Evolutionary conservation across 108 stramenopile species (phyloP), one percentile per base, ranked within the genome.

Genomic region (Skeletonema potamos): DNA sequence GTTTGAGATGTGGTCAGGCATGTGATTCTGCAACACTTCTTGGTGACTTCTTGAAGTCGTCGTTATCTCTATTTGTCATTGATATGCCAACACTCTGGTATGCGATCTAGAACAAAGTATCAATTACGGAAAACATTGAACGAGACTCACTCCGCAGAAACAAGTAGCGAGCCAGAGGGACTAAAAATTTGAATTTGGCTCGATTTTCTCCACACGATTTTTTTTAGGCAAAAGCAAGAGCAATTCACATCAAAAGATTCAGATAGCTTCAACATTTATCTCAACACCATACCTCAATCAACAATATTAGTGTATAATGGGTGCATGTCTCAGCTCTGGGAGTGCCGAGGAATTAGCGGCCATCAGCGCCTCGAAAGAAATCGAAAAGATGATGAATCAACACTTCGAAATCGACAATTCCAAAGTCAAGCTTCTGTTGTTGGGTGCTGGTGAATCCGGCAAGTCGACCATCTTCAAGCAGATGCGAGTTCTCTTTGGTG

Each of bases 401-500:
- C 82, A 82, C 30, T 77, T 72, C 75, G 48, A 82, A 44, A 46
- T 74, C 0, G 81, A 82, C 3, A 68, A 78, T 64, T 55, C 71
- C 29, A 95, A 95, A 61, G 89, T 99, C 58, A 99, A 99, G 79
- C 90, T 99, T n/a, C 80, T 99, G 18, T 76, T 99, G 70, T 76
- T 99, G 48, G 99, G 99, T 30, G 98, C 99, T 12, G 99, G 98
- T 56, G 98, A 99, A 84, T 97, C 97, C 51, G 99, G 99, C 36
- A 99, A 99, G 74, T 95, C 93, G 15, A 99, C 99, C 7, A 96
- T 98, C 56, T 96, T 98, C 59, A 99, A 98, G 83, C 97, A 99
- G 72, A 94, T 92, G 90, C 80, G 94, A 63, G 92, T 95, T 36
- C 73, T 95, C 4, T 84, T 91, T 67, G 94, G 94, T 36, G 66